Conservation (phyloP, 495 filamentous ascomycete species). For the Paragyromitra xinjiangensis region DNA sequence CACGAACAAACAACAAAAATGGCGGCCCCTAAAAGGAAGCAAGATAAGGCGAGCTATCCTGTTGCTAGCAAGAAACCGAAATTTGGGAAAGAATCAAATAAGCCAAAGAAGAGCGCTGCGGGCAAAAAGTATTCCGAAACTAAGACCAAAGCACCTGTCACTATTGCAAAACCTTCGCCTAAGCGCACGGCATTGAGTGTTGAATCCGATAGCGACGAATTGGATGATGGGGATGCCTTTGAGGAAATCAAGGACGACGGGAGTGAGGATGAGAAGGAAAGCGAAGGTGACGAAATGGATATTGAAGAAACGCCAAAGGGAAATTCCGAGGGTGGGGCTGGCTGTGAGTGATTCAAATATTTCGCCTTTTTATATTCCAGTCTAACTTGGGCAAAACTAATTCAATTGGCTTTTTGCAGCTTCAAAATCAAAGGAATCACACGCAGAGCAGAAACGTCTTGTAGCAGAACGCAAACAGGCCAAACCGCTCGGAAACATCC, state of each 20-base stretch:
- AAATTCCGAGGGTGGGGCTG: constrained; percentile 19
- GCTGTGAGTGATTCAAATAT: constrained; percentile 39
- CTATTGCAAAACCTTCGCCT: not conserved
- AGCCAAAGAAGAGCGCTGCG: constrained; percentile 33
- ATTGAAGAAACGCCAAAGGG: constrained; percentile 9
- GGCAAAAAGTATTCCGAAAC: constrained; percentile 28
- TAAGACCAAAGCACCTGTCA: constrained; percentile 26
- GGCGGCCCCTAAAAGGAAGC: constrained; percentile 54
- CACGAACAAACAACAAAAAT: constrained; percentile 28
- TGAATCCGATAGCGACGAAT: constrained; percentile 44
- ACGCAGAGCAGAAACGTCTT: constrained; percentile 89
- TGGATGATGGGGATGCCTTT: constrained; percentile 27
- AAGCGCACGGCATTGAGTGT: constrained; percentile 30
- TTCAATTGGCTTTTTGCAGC: constrained; percentile 31
- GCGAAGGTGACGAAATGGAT: constrained; percentile 21
- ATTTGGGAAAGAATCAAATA: constrained; percentile 41
- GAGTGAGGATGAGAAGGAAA: constrained; percentile 39
- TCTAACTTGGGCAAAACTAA: constrained; percentile 38
- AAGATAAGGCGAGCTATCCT: constrained; percentile 41
- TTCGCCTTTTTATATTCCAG: constrained; percentile 4
- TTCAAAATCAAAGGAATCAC: constrained; percentile 77
- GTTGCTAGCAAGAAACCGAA: constrained; percentile 46
- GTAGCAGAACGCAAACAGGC: constrained; percentile 87
- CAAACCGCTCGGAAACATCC: constrained; percentile 88
- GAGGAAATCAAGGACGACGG: constrained; percentile 38